These are phyloP conservation scores for Cyclostephanos invisitatus DNA, from an alignment of 108 stramenopile species.

Conservation along the genomic window DNA sequence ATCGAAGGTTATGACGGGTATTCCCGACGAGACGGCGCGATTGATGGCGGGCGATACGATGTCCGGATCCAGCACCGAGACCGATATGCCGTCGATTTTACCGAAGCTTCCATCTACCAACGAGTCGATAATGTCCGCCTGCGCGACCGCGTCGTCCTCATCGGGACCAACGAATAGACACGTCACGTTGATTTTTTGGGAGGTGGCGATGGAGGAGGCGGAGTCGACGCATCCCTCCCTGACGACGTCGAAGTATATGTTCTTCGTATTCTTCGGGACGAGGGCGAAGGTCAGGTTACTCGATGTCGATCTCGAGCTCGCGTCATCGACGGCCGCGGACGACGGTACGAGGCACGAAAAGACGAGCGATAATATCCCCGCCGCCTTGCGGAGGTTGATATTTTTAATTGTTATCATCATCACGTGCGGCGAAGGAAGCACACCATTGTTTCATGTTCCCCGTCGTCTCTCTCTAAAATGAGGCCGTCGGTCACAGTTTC, in stretches of 20 bases:
- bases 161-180: constrained; percentile 8
- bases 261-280: background rate
- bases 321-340: too few species aligned
- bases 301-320: too few species aligned
- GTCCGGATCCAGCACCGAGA: constrained; percentile 3
- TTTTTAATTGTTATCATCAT: too few species aligned
- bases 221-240: background rate
- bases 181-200: background rate
- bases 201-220: background rate
- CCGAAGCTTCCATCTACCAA: background rate
- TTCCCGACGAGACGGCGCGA: background rate
- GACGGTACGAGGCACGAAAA: too few species aligned
- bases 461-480: too few species aligned
- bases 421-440: too few species aligned
- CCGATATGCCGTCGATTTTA: constrained; percentile 8
- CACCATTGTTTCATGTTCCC: too few species aligned
- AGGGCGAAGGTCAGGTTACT: constrained; percentile 8
- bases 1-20: constrained; percentile 45
- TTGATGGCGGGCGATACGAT: background rate
- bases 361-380: too few species aligned
- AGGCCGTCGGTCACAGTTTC: too few species aligned
- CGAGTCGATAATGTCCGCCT: constrained; percentile 1
- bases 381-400: too few species aligned
- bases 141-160: background rate
- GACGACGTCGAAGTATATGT: background rate